A percentile compares a stretch with the other conserved stretches of the same genome.
These are phyloP conservation scores for Bromus sterilis DNA, from an alignment of 176 grass and related monocot genomes.

Conservation along the genomic window DNA sequence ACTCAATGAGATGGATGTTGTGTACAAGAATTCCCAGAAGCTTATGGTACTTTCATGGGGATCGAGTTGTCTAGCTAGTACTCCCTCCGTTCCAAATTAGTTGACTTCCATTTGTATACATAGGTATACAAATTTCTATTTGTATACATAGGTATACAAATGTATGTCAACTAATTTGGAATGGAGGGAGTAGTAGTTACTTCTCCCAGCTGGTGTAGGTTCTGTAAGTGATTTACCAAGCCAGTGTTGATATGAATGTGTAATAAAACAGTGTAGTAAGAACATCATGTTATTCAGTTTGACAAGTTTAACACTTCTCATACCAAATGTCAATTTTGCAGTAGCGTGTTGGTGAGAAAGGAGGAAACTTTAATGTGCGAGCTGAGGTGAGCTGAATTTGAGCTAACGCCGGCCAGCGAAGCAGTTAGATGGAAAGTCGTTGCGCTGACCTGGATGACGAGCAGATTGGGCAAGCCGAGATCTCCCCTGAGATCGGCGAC, in stretches of 20 bases:
- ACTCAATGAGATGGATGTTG: background rate
- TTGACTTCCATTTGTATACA: no score
- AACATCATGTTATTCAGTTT: background rate
- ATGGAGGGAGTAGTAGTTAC: background rate
- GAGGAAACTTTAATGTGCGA: background rate
- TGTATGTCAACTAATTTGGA: no score
- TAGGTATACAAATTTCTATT: no score
- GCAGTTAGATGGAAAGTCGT: background rate
- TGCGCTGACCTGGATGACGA: conserved; percentile 63
- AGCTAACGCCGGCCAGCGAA: background rate
- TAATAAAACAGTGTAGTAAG: background rate
- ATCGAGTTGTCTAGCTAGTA: background rate
- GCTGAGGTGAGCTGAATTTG: background rate
- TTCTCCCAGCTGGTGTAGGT: background rate
- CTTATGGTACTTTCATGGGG: background rate
- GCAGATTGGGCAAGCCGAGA: conserved; percentile 58
- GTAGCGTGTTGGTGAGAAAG: background rate
- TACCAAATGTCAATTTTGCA: background rate
- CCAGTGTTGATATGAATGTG: background rate
- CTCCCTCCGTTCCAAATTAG: background rate
- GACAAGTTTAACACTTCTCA: background rate
- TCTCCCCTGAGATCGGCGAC: conserved; percentile 67
- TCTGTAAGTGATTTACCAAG: background rate
- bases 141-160: no score
- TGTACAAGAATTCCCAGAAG: background rate